These are phyloP conservation scores for Saitozyma podzolica DNA, from an alignment of 768 basidiomycete species.

Conservation along the genomic window DNA sequence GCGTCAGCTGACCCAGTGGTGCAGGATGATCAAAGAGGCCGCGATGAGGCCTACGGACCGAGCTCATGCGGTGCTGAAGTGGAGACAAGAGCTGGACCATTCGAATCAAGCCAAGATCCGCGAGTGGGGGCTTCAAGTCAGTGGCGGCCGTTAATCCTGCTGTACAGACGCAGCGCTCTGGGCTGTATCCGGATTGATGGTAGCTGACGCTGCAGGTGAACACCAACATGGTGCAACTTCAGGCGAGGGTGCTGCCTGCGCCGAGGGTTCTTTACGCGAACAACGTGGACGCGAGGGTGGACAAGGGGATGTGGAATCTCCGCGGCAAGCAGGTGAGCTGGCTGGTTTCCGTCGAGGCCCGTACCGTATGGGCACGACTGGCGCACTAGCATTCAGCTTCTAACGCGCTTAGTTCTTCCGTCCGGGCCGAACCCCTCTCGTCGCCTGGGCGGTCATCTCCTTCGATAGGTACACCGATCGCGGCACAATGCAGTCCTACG, in stretches of 20 bases:
- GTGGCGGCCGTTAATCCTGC: neutral
- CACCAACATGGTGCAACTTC: conserved; percentile 31
- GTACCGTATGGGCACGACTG: neutral
- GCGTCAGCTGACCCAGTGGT: conserved; percentile 1
- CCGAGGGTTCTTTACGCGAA: conserved; percentile 40
- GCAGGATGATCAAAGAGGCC: conserved; percentile 47
- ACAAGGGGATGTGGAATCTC: conserved; percentile 46
- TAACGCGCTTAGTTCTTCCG: conserved; percentile 28
- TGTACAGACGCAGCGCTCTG: too few species aligned
- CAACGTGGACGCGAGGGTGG: conserved; percentile 15
- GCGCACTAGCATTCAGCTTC: neutral
- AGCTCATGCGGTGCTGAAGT: conserved; percentile 24
- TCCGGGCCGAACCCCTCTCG: conserved; percentile 33
- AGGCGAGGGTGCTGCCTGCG: conserved; percentile 45
- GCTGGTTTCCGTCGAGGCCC: neutral
- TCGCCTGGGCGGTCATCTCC: conserved; percentile 45
- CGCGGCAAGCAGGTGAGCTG: conserved; percentile 35
- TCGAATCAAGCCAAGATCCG: conserved; percentile 40
- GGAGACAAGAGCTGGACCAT: conserved; percentile 43
- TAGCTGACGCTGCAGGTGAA: conserved; percentile 29
- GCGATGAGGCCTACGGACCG: conserved; percentile 29
- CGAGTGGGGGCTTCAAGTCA: conserved; percentile 48
- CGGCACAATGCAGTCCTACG: conserved; percentile 40
- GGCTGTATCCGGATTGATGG: too few species aligned
- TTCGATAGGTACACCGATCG: conserved; percentile 38